Evolutionary conservation across 768 basidiomycete genomes (phyloP).

Genomic region (Auricularia sp.): DNA sequence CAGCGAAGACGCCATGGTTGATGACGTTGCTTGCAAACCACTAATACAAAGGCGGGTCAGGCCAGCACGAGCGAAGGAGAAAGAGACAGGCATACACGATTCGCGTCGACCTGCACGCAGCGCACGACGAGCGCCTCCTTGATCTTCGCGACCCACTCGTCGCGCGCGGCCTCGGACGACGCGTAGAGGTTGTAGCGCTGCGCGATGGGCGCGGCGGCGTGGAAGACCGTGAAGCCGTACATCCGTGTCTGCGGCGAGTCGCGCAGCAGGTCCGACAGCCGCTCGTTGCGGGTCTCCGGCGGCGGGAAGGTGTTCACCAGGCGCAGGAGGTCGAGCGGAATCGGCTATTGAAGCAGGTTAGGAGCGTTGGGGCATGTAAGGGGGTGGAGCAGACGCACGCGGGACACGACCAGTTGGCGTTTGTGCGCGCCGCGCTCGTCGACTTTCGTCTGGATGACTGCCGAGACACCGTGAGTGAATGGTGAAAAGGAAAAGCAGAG

Average conservation of each 20-base stretch:
- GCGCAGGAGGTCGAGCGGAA: conserved; percentile 69
- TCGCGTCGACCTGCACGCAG: conserved; percentile 55
- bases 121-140: conserved; percentile 55
- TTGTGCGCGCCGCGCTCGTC: conserved; percentile 35
- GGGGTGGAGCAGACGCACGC: conserved; percentile 34
- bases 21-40: conserved; percentile 54
- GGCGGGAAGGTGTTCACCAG: conserved; percentile 52
- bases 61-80: no score
- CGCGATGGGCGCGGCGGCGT: conserved; percentile 42
- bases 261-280: conserved; percentile 27
- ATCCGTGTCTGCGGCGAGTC: conserved; percentile 22
- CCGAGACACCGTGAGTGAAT: conserved; percentile 24
- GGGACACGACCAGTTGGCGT: conserved; percentile 42
- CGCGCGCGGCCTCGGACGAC: conserved; percentile 41
- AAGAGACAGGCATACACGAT: conserved; percentile 44
- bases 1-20: conserved; percentile 53
- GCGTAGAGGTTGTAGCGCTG: conserved; percentile 70
- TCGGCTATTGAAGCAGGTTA: conserved; percentile 39
- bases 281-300: conserved; percentile 55
- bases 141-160: conserved; percentile 53
- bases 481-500: neutral
- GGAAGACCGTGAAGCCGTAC: conserved; percentile 72
- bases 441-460: conserved; percentile 41
- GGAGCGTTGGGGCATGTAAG: no score
- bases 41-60: conserved; percentile 28